Percentiles rank a stretch among this genome's conserved stretches.
Evolutionary conservation across 106 monocot species (phyloP).

Genomic region (Phalaenopsis equestris): DNA sequence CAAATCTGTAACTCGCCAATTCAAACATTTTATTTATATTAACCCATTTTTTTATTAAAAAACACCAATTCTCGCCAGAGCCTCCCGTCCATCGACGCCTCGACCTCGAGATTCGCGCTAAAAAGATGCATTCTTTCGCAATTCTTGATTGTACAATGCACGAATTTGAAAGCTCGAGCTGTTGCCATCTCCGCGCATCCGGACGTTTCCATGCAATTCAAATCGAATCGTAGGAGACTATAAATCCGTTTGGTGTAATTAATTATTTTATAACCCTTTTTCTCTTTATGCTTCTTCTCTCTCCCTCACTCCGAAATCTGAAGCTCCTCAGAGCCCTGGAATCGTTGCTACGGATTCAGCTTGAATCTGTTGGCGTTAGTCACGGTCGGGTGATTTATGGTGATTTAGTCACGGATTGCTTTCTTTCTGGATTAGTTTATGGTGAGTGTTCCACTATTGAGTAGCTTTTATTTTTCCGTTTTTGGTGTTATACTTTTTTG

Average conservation of each 20-base stretch:
- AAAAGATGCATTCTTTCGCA: background rate
- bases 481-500: background rate
- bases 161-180: background rate
- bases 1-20: background rate
- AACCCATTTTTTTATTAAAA: background rate
- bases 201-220: background rate
- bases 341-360: background rate
- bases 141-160: background rate
- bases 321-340: background rate
- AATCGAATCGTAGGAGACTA: background rate
- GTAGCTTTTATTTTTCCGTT: background rate
- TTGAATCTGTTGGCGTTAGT: background rate
- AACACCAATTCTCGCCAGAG: background rate
- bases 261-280: background rate
- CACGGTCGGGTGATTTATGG: background rate
- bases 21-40: background rate
- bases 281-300: background rate
- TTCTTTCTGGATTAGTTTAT: background rate
- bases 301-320: background rate
- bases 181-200: background rate
- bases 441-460: background rate
- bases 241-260: background rate
- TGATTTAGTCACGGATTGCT: background rate
- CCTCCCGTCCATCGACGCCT: background rate
- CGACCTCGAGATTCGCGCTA: background rate